Evolutionary conservation across 2,329 filamentous ascomycete genomes (phyloP).

Genomic region (Fusarium protoensiforme): DNA sequence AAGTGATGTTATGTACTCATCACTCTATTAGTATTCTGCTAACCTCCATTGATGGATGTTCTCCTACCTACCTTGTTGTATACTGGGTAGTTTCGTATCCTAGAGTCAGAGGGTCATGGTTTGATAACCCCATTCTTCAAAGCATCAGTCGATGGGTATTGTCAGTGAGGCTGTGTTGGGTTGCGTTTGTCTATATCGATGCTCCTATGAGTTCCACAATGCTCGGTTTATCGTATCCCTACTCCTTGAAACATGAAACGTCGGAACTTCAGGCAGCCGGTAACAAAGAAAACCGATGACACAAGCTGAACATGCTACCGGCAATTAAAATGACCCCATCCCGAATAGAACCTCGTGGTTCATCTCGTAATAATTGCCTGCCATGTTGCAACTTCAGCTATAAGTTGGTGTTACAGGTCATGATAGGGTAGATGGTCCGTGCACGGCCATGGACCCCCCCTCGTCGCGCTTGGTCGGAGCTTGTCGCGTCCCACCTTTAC

Average conservation of each 20-base stretch:
- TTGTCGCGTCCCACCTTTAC: conserved; percentile 29
- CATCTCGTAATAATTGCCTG: not conserved
- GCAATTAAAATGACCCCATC: not conserved
- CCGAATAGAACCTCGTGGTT: not conserved
- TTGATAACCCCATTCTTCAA: not conserved
- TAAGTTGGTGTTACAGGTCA: not conserved
- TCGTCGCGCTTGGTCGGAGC: conserved; percentile 23
- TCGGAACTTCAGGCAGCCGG: conserved; percentile 3
- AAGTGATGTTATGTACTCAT: not conserved
- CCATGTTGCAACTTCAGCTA: not conserved
- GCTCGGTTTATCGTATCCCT: not conserved
- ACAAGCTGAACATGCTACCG: not conserved
- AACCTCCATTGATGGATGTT: not conserved
- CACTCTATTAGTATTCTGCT: not conserved
- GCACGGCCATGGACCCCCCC: not conserved
- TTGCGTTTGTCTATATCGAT: not conserved
- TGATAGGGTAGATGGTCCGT: conserved; percentile 21
- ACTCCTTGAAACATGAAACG: not conserved
- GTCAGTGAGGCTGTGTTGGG: not conserved
- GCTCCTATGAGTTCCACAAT: not conserved
- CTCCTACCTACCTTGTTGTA: not conserved
- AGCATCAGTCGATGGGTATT: not conserved
- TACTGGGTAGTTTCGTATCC: not conserved
- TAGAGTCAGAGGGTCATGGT: not conserved
- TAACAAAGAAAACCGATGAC: not conserved